Conservation (phyloP, 129 eudicot species). For the Arctium minus region DNA sequence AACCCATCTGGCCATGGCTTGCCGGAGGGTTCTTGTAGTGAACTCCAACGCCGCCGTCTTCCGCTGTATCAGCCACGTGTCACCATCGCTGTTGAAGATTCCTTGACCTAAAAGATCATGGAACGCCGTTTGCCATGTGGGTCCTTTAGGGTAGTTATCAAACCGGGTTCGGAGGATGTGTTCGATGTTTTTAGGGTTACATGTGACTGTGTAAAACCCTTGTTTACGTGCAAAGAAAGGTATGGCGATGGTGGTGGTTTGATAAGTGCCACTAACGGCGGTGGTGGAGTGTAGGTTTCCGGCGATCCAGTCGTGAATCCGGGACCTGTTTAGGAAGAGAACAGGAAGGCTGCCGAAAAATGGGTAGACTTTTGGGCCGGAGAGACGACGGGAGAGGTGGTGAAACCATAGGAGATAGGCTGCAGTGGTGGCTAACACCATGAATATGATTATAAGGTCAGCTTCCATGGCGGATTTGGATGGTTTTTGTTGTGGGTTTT, state of each 20-base stretch:
- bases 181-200: slow-evolving; percentile 77
- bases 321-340: slow-evolving; percentile 49
- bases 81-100: slow-evolving; percentile 80
- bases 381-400: slow-evolving; percentile 46
- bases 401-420: slow-evolving; percentile 70
- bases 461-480: slow-evolving; percentile 38
- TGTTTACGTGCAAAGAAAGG: slow-evolving; percentile 69
- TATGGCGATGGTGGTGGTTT: slow-evolving; percentile 68
- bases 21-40: slow-evolving; percentile 79
- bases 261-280: slow-evolving; percentile 56
- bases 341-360: slow-evolving; percentile 70
- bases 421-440: slow-evolving; percentile 41
- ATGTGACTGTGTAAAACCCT: slow-evolving; percentile 79
- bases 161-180: slow-evolving; percentile 72
- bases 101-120: slow-evolving; percentile 88
- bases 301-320: slow-evolving; percentile 81
- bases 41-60: slow-evolving; percentile 86
- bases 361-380: slow-evolving; percentile 65
- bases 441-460: slow-evolving; percentile 32
- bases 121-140: slow-evolving; percentile 78
- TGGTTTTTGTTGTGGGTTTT: background rate
- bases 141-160: slow-evolving; percentile 87
- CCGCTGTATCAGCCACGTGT: slow-evolving; percentile 76
- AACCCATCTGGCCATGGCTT: slow-evolving; percentile 93
- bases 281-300: slow-evolving; percentile 44